These are phyloP conservation scores for Trametes coccinea DNA, from an alignment of 768 basidiomycete genomes.

Conservation along the genomic window DNA sequence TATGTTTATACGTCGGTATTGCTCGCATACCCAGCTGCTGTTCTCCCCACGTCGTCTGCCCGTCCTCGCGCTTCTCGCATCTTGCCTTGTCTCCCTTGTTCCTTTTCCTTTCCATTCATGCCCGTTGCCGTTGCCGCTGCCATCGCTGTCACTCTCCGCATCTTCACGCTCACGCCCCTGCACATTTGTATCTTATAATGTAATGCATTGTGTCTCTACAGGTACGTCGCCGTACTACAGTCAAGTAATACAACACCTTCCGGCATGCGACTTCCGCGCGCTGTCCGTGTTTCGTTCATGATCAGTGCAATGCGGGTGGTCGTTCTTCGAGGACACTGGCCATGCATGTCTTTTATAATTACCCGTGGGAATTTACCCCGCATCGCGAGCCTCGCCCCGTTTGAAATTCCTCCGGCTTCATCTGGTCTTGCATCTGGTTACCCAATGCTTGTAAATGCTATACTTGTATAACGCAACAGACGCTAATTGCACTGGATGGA, in stretches of 20 bases:
- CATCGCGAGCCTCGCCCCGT: background rate
- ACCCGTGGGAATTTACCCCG: too few relatives aligned
- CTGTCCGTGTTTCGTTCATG: too few relatives aligned
- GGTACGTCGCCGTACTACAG: conserved; percentile 19
- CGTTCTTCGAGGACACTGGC: too few relatives aligned
- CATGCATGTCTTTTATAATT: too few relatives aligned
- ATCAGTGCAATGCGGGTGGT: too few relatives aligned
- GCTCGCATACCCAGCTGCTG: conserved; percentile 26
- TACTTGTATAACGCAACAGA: too few relatives aligned
- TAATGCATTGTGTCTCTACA: conserved; percentile 20
- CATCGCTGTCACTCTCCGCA: conserved; percentile 18
- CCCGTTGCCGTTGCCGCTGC: conserved; percentile 4
- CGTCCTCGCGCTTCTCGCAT: background rate
- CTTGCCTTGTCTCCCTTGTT: conserved; percentile 1
- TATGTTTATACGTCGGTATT: conserved; percentile 24
- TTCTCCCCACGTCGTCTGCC: background rate
- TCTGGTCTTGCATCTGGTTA: too few relatives aligned
- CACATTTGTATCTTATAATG: conserved; percentile 33
- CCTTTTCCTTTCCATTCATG: background rate
- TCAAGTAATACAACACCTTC: conserved; percentile 12
- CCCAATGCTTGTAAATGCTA: too few relatives aligned
- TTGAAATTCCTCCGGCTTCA: background rate
- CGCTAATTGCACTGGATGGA: too few relatives aligned
- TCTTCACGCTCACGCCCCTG: conserved; percentile 19
- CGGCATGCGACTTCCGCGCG: background rate